A percentile compares a stretch with the other conserved stretches of the same genome.
Conservation (phyloP, 352 stramenopile species). For the Globisporangium takayamanum region DNA sequence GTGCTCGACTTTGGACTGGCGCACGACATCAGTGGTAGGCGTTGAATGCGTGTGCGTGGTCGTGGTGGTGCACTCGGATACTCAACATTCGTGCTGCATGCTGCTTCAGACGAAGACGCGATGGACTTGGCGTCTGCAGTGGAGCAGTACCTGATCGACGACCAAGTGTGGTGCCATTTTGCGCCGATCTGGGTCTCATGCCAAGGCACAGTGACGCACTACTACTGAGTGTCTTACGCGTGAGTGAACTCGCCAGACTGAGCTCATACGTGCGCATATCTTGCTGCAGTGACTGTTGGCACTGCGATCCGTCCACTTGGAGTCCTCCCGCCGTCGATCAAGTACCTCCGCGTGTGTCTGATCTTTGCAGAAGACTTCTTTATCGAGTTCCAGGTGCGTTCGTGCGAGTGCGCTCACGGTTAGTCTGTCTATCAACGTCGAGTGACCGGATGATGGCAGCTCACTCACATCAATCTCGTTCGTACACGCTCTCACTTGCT, state of each 20-base stretch:
- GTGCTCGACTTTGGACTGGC: constrained; percentile 27
- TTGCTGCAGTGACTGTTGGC: constrained; percentile 10
- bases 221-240: background rate
- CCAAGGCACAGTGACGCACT: constrained; percentile 20
- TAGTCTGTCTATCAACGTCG: background rate
- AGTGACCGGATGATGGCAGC: background rate
- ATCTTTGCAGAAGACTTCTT: constrained; percentile 35
- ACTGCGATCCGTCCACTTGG: constrained; percentile 5
- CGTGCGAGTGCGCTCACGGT: background rate
- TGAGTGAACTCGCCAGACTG: background rate
- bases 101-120: constrained; percentile 34
- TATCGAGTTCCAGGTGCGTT: constrained; percentile 25
- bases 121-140: constrained; percentile 42
- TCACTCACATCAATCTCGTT: background rate
- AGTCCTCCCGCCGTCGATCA: constrained; percentile 6
- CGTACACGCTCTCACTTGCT: background rate
- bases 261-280: background rate
- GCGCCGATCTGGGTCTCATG: constrained; percentile 28
- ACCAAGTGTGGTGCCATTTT: constrained; percentile 27
- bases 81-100: background rate
- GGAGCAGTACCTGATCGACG: constrained; percentile 33
- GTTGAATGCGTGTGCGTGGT: background rate
- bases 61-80: background rate
- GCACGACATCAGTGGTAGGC: constrained; percentile 25
- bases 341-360: constrained; percentile 37